Evolutionary conservation across 2,329 filamentous ascomycete species (phyloP).

Genomic region (Fusarium sp.): DNA sequence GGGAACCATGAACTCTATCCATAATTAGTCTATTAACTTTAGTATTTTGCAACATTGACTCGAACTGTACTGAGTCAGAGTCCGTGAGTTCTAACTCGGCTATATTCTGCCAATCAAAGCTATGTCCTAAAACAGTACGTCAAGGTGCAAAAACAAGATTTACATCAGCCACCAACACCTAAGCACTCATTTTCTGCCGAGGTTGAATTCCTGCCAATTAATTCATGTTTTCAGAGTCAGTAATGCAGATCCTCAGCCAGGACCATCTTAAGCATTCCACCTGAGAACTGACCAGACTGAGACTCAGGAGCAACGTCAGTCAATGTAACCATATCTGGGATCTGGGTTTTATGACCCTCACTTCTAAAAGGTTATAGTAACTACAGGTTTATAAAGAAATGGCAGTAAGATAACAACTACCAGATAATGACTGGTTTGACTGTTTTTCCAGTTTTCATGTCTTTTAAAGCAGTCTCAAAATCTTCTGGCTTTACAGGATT

Average conservation of each 20-base stretch:
- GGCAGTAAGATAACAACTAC: neutral
- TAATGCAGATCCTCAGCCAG: neutral
- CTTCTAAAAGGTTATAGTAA: neutral
- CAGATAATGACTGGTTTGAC: constrained; percentile 1
- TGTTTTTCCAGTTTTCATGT: constrained; percentile 1
- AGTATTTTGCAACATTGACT: neutral
- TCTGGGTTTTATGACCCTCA: too few relatives aligned
- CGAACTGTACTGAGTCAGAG: neutral
- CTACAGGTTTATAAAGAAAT: neutral
- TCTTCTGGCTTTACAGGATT: neutral
- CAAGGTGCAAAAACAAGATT: neutral
- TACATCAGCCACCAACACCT: neutral
- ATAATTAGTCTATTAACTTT: neutral
- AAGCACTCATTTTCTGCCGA: neutral
- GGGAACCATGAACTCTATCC: neutral
- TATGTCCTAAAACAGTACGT: neutral
- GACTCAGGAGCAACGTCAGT: neutral
- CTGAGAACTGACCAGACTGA: neutral
- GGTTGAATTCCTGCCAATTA: neutral
- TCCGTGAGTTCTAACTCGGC: neutral
- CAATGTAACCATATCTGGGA: neutral
- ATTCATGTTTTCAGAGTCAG: neutral
- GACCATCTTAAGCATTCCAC: neutral
- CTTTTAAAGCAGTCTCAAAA: neutral
- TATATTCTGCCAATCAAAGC: neutral